Base-by-base conservation (phyloP, 352 stramenopile genomes). In the Phytophthora aleatoria region DNA sequence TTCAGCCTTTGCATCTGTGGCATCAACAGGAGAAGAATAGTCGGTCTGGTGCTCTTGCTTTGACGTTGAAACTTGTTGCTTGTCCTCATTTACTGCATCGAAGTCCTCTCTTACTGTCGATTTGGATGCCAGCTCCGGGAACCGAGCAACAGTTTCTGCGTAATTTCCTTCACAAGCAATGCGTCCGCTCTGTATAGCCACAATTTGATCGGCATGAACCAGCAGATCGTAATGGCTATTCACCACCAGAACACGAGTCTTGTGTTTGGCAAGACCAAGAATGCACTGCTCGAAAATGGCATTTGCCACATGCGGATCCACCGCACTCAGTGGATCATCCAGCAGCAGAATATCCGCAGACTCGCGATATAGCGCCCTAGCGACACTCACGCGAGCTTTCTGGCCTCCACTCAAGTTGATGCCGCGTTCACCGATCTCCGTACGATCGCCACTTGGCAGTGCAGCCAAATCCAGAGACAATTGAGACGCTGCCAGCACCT, bases 301-400 rank as follows among this genome's bases (percentile, higher is more conserved):
- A 55, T 92, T 87, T 6, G 87, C 95, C 24, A 99, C 95, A 60
- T 99, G 93, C 28, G 89, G 88, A 67, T 99, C 96, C 1, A 99
- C 90, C 7, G 95, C 95, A 64, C 80, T 90, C 10, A 99, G 64
- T 10, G 91, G 84, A 58, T 99, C 95, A 61, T 99, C 96, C 4
- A 99, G 76, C 7, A 99, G 41, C 59, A 95, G 84, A 10, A 98
- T 72, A 61, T 99, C 91, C 0, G 82, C 72, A 41, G 81, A 57
- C 28, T 83, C 33, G 1, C 30, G 30, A 35, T 35, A 35, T 35
- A 35, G 8, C 5, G 30, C 30, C 8, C 30, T 35, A 35, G 30
- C 30, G 30, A 35, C 30, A 35, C 30, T 35, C 30, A 35, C 30
- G 5, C 30, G 30, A 20, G 20, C 20, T 20, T 20, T 20, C 20